phyloP scores from a whole-genome alignment of 2,329 filamentous ascomycete species.

The Ophiocordyceps camponoti-saundersi region DNA sequence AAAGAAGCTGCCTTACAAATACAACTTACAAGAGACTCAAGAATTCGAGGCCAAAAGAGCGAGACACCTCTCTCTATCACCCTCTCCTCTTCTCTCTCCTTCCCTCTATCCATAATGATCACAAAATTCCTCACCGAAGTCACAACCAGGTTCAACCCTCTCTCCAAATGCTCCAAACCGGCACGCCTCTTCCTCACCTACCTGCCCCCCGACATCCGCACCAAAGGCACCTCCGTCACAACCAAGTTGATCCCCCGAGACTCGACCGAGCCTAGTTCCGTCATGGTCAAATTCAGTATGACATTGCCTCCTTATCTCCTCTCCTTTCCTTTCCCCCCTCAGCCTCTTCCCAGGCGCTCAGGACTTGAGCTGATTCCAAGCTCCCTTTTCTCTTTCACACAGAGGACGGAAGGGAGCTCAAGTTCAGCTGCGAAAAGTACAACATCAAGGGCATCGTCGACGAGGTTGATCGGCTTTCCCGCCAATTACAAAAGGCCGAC shows the following conservation, averaged over 20 bases:
- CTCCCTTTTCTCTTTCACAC: conserved; percentile 2
- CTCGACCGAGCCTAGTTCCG: conserved; percentile 48
- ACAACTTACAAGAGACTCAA: not conserved
- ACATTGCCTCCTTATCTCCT: conserved; percentile 9
- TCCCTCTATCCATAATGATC: conserved; percentile 40
- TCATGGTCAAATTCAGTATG: conserved; percentile 75
- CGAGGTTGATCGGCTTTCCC: conserved; percentile 80
- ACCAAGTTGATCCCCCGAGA: conserved; percentile 57
- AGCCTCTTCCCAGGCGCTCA: too few species aligned
- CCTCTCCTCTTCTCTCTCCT: too few species aligned
- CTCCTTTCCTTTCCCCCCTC: not conserved
- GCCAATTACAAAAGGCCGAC: conserved; percentile 64
- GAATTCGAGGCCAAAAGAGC: not conserved
- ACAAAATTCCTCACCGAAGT: conserved; percentile 77
- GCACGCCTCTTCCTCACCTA: conserved; percentile 77
- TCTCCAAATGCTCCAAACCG: conserved; percentile 61
- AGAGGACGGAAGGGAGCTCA: conserved; percentile 91
- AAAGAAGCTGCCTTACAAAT: too few species aligned
- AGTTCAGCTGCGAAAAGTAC: conserved; percentile 62
- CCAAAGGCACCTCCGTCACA: conserved; percentile 57
- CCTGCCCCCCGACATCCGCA: conserved; percentile 64
- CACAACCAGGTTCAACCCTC: conserved; percentile 80
- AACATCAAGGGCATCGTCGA: conserved; percentile 75
- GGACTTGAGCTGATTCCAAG: not conserved
- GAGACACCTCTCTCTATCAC: too few species aligned